phyloP scores from a whole-genome alignment of 2,329 filamentous ascomycete genomes.

The Aspergillus fructus region DNA sequence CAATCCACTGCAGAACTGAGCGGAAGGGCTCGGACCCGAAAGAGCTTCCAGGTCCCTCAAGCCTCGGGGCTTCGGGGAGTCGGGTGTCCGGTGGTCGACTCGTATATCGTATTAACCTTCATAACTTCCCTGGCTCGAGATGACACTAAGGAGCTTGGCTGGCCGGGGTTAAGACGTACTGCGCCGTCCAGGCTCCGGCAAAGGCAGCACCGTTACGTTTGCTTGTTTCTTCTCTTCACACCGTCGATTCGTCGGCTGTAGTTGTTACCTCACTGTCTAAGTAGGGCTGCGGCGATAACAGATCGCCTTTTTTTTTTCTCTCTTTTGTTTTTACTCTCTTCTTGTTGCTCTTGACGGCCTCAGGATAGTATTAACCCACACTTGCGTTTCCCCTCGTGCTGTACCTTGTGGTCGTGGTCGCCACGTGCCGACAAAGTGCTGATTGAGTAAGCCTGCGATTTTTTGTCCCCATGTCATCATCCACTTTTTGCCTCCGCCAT shows the following conservation, averaged over 20 bases:
- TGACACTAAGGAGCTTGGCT: background rate
- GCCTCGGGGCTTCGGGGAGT: background rate
- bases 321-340: background rate
- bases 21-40: background rate
- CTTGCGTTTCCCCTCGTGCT: background rate
- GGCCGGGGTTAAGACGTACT: constrained; percentile 5
- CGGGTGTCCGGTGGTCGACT: background rate
- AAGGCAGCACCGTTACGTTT: constrained; percentile 19
- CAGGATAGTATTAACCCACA: background rate
- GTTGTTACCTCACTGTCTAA: background rate
- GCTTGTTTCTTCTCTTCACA: constrained; percentile 8
- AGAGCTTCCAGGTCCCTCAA: background rate
- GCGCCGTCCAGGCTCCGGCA: background rate
- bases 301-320: background rate
- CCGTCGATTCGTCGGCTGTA: background rate
- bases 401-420: background rate
- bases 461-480: constrained; percentile 17
- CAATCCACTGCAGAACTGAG: background rate
- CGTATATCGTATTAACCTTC: constrained; percentile 5
- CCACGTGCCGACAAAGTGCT: constrained; percentile 3
- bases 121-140: background rate
- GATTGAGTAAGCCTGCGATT: constrained; percentile 10
- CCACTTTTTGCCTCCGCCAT: constrained; percentile 13
- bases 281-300: background rate
- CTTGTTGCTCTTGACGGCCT: background rate